phyloP scores from a whole-genome alignment of 768 basidiomycete species.

The Hortiboletus campestris region DNA sequence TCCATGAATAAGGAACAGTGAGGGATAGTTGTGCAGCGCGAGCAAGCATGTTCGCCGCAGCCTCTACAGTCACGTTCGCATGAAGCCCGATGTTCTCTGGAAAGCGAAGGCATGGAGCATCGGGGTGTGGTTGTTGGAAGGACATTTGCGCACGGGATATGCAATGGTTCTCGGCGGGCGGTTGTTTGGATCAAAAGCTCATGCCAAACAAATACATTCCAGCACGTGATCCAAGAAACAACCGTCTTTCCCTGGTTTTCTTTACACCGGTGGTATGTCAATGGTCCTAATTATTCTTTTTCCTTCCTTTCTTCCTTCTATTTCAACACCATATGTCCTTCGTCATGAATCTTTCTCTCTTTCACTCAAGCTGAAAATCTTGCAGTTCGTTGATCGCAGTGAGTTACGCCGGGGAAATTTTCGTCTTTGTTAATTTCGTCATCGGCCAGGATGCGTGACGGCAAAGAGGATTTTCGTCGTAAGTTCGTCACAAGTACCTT shows the following conservation, averaged over 20 bases:
- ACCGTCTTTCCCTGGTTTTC: too few relatives aligned
- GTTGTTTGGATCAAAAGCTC: conserved; percentile 32
- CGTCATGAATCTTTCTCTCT: too few relatives aligned
- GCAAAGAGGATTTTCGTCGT: too few relatives aligned
- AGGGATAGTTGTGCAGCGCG: conserved; percentile 58
- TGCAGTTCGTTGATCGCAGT: too few relatives aligned
- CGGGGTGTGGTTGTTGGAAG: conserved; percentile 50
- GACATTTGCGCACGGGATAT: conserved; percentile 18
- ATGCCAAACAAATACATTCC: conserved; percentile 24
- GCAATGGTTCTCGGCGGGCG: conserved; percentile 1
- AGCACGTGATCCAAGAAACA: conserved; percentile 9
- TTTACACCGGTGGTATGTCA: too few relatives aligned
- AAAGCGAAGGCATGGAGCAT: conserved; percentile 66
- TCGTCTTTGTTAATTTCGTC: too few relatives aligned
- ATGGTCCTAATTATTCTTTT: too few relatives aligned
- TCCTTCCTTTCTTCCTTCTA: too few relatives aligned
- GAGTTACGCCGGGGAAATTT: not conserved
- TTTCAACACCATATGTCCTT: too few relatives aligned
- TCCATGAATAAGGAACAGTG: conserved; percentile 64
- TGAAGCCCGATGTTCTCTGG: conserved; percentile 65
- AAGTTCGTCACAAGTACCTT: too few relatives aligned
- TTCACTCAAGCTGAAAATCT: too few relatives aligned
- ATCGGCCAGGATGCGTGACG: too few relatives aligned
- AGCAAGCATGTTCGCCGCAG: conserved; percentile 57
- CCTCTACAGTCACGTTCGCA: conserved; percentile 51